A percentile compares a stretch with the other conserved stretches of the same genome.
Conservation (phyloP, 2,329 filamentous ascomycete species). For the Phialemoniopsis sp. region DNA sequence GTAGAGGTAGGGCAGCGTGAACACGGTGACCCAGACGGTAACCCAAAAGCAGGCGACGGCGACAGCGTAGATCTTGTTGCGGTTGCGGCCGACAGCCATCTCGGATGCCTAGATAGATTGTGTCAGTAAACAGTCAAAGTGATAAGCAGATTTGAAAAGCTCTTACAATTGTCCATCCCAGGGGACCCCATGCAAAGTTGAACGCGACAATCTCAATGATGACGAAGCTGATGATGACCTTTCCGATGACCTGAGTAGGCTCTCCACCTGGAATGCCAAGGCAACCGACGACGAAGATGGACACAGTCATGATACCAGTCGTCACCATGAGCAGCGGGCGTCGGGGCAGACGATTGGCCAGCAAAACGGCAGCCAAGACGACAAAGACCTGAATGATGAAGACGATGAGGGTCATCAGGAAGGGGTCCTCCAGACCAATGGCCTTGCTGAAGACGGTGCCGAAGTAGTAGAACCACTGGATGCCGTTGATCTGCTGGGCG, state of each 20-base stretch:
- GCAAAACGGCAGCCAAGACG: conserved; percentile 29
- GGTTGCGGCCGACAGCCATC: conserved; percentile 42
- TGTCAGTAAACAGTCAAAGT: not conserved
- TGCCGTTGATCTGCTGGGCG: conserved; percentile 44
- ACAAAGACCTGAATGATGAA: conserved; percentile 37
- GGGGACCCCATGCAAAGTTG: conserved; percentile 38
- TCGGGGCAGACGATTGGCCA: conserved; percentile 32
- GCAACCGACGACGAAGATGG: conserved; percentile 35
- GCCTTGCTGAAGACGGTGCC: conserved; percentile 36
- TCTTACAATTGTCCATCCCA: conserved; percentile 30
- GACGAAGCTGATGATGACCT: conserved; percentile 34
- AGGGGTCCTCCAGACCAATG: conserved; percentile 34
- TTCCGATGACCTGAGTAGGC: conserved; percentile 21
- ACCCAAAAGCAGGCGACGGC: conserved; percentile 38
- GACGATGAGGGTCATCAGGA: conserved; percentile 34
- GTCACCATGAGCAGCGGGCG: conserved; percentile 31
- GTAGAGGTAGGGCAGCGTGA: conserved; percentile 34
- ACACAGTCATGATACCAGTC: conserved; percentile 30
- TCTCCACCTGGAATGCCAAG: conserved; percentile 27
- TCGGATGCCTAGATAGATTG: conserved; percentile 27
- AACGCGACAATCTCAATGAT: conserved; percentile 37
- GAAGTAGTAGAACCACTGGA: conserved; percentile 40
- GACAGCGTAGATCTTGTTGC: conserved; percentile 38
- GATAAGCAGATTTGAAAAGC: not conserved
- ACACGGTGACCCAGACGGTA: conserved; percentile 33